Evolutionary conservation across 1,284 basidiomycete species (phyloP).

Genomic region (Flammula alnicola): DNA sequence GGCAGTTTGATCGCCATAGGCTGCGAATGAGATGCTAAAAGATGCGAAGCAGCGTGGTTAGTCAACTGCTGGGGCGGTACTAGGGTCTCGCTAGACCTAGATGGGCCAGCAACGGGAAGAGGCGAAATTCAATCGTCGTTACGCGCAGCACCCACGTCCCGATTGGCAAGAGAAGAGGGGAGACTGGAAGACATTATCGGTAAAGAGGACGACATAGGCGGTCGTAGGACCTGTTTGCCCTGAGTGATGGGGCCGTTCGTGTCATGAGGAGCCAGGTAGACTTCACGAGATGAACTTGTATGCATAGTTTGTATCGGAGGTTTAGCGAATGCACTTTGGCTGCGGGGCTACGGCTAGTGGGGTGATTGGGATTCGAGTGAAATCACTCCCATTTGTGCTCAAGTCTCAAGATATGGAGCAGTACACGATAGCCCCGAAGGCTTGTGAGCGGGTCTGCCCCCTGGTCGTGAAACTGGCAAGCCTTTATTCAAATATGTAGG

Average conservation of each 20-base stretch:
- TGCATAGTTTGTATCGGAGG: constrained; percentile 8
- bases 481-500: too few relatives aligned
- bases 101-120: constrained; percentile 15
- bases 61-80: constrained; percentile 13
- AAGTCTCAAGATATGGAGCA: constrained; percentile 23
- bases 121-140: constrained; percentile 19
- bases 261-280: constrained; percentile 11
- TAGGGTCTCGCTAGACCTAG: constrained; percentile 16
- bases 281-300: constrained; percentile 15
- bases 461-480: background rate
- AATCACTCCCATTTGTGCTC: constrained; percentile 28
- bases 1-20: constrained; percentile 9
- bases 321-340: constrained; percentile 20
- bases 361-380: constrained; percentile 27
- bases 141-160: constrained; percentile 23
- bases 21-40: constrained; percentile 20
- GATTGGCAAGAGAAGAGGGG: constrained; percentile 30
- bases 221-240: constrained; percentile 28
- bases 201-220: constrained; percentile 38
- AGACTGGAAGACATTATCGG: constrained; percentile 36
- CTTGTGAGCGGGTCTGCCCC: constrained; percentile 8
- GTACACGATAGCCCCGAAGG: constrained; percentile 27
- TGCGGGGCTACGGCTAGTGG: constrained; percentile 27
- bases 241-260: too few relatives aligned
- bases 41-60: constrained; percentile 22